Conservation (phyloP, 2,329 filamentous ascomycete species). For the Pseudogymnoascus sp. region DNA sequence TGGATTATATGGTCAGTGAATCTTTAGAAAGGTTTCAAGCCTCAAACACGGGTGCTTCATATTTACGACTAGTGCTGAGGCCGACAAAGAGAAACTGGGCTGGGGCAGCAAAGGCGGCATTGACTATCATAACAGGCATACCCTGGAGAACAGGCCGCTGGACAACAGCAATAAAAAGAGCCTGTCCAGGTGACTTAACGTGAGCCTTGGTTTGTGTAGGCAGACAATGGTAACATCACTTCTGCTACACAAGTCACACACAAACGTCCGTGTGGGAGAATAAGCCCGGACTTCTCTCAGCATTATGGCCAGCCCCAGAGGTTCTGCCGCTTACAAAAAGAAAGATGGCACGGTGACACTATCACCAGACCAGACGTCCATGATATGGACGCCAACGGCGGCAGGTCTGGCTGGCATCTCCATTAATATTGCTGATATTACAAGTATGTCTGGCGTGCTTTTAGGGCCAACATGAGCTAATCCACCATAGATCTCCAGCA, state of each 20-base stretch:
- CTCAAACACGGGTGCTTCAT: slow-evolving; percentile 8
- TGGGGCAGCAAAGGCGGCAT: neutral
- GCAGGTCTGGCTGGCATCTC: slow-evolving; percentile 55
- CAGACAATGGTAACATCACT: neutral
- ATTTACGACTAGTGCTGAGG: neutral
- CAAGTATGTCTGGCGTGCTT: slow-evolving; percentile 51
- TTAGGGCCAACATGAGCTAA: slow-evolving; percentile 16
- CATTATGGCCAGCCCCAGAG: slow-evolving; percentile 52
- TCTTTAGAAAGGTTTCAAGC: neutral
- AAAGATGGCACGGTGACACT: slow-evolving; percentile 81
- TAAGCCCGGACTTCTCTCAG: slow-evolving; percentile 10
- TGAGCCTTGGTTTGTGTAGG: slow-evolving; percentile 3
- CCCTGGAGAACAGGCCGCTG: neutral
- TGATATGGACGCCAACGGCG: slow-evolving; percentile 73
- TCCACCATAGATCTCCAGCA: slow-evolving; percentile 71
- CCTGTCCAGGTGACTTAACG: neutral
- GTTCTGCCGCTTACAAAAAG: slow-evolving; percentile 81
- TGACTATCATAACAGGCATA: neutral
- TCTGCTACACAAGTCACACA: slow-evolving; percentile 2
- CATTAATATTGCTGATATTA: slow-evolving; percentile 68
- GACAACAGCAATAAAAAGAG: neutral
- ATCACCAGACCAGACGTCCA: slow-evolving; percentile 60
- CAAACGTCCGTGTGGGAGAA: neutral
- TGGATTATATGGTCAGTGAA: neutral
- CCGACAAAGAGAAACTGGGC: neutral